phyloP scores from a whole-genome alignment of 257 asterid species.

The Avicennia marina region DNA sequence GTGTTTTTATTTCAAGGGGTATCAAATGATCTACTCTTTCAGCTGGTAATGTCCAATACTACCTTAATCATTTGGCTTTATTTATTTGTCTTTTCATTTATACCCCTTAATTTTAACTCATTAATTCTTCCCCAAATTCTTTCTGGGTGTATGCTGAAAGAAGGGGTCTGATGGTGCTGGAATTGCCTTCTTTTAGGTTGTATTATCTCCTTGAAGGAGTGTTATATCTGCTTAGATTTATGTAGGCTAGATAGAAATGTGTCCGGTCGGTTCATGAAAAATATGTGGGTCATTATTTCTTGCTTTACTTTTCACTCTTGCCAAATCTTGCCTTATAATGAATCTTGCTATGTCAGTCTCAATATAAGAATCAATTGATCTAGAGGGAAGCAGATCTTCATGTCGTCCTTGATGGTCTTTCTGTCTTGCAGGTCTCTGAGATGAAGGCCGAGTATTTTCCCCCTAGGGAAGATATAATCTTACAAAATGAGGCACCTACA shows the following conservation, averaged over 20 bases:
- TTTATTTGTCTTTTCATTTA: no score
- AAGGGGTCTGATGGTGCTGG: no score
- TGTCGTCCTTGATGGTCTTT: not conserved
- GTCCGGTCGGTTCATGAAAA: not conserved
- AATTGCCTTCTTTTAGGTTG: no score
- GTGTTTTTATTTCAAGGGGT: slow-evolving; percentile 56
- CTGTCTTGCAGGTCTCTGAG: slow-evolving; percentile 20
- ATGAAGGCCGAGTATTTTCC: slow-evolving; percentile 30
- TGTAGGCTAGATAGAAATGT: no score
- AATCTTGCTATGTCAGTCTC: no score
- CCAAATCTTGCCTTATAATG: not conserved
- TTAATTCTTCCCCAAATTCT: no score
- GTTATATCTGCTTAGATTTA: no score
- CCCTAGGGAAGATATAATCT: slow-evolving; percentile 28
- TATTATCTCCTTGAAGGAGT: no score
- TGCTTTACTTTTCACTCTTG: not conserved
- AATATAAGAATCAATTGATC: not conserved
- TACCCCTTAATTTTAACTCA: no score
- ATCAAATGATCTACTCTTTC: slow-evolving; percentile 55
- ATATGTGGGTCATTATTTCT: not conserved
- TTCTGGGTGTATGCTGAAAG: no score
- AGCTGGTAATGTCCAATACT: slow-evolving; percentile 38
- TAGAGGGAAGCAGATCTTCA: not conserved
- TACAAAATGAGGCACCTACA: slow-evolving; percentile 30
- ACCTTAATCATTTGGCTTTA: no score